A percentile compares a stretch with the other conserved stretches of the same genome.
phyloP scores from a whole-genome alignment of 2,329 filamentous ascomycete genomes.

The Exophiala xenobiotica region DNA sequence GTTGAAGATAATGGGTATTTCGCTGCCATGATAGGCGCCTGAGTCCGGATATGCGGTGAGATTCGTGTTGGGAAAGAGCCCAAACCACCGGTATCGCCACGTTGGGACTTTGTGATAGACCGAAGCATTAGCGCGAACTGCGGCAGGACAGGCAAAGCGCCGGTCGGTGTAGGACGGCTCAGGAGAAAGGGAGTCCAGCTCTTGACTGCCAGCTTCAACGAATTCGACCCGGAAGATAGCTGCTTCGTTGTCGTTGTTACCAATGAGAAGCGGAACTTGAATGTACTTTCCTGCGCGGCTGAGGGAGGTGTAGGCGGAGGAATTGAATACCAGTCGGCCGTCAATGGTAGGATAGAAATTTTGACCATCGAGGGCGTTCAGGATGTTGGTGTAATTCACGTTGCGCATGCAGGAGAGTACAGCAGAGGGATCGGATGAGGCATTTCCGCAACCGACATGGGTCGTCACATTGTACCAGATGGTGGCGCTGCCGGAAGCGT shows the following conservation, averaged over 20 bases:
- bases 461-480: background rate
- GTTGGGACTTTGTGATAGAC: conserved; percentile 37
- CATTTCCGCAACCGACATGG: background rate
- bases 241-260: conserved; percentile 49
- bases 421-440: background rate
- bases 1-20: background rate
- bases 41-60: conserved; percentile 28
- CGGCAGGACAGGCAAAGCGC: background rate
- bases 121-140: background rate
- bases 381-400: background rate
- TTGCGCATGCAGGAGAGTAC: background rate
- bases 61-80: conserved; percentile 51
- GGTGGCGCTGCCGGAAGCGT: background rate
- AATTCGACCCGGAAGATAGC: conserved; percentile 29
- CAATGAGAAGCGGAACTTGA: conserved; percentile 43
- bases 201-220: no score
- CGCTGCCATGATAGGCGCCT: background rate
- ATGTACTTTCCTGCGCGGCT: conserved; percentile 41
- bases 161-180: background rate
- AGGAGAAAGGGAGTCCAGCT: background rate
- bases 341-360: conserved; percentile 43
- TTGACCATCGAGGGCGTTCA: background rate
- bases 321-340: conserved; percentile 43
- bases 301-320: conserved; percentile 39
- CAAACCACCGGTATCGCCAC: conserved; percentile 52